Evolutionary conservation across 169 alveolate species (phyloP), one percentile per base, ranked within the genome.

Genomic region (Plasmodium falciparum): DNA sequence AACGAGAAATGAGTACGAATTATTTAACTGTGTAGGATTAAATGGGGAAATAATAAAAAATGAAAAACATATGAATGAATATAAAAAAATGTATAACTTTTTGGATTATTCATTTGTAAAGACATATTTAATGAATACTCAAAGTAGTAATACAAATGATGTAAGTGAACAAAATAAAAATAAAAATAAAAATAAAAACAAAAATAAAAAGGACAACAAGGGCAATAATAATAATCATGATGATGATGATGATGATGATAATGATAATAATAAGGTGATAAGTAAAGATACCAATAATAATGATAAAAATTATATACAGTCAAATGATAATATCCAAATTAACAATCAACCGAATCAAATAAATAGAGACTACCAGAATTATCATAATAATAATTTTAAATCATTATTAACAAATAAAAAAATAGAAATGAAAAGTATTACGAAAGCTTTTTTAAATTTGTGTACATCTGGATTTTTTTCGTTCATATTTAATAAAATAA

Each of bases 11-110:
- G 85, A 70, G 17, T 71, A 71, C 39, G 75, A 85, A 49, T 3
- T 85, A 66, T 72, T 29, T 63, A 85, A 63, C 17, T 85, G 92
- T 49, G 88, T 85, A 58, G 92, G 92, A 17, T 49, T 85, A 33
- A 73, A 71, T 85, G 92, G 92, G 20, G 92, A 85, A 63, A 85
- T 85, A 71, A 59, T 85, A 49, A 85, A 85, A 71, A 85, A 85
- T 50, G 92, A 85, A 63, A 85, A 85, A 52, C 58, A 45, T 73
- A 20, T 85, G 50, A 74, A 85, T 22, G 29, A 15, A 29, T 85
- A 71, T 59, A 85, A 85, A 63, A 85, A 85, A 45, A 65, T 62
- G 75, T 71, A 85, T 54, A 85, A 85, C 54, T 67, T 85, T 70
- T 12, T 72, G 24, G 92, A 85, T 33, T 85, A 59, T 22, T 43